These are phyloP conservation scores for Sordaria brevicollis DNA, from an alignment of 495 filamentous ascomycete genomes.

Conservation along the genomic window DNA sequence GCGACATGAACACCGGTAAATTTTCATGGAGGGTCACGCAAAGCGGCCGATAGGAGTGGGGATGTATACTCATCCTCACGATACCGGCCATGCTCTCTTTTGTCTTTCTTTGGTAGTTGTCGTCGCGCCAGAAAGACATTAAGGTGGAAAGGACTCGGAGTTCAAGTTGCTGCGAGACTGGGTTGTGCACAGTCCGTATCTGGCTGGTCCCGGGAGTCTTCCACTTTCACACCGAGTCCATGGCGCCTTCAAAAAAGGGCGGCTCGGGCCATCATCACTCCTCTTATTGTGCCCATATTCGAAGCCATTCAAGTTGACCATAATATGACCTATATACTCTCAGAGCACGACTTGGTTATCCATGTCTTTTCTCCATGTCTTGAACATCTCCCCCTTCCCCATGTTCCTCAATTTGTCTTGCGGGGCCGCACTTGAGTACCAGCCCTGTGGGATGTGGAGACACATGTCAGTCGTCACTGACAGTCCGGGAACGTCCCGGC, in stretches of 20 bases:
- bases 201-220: not conserved
- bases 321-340: no score
- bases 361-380: no score
- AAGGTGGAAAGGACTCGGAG: not conserved
- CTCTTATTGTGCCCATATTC: no score
- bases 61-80: not conserved
- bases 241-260: not conserved
- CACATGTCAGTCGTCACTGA: not conserved
- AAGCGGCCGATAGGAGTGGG: not conserved
- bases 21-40: not conserved
- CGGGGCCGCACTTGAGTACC: not conserved
- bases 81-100: not conserved
- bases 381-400: not conserved
- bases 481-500: not conserved
- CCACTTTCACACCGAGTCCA: not conserved
- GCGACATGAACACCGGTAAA: not conserved
- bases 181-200: not conserved
- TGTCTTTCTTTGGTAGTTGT: not conserved
- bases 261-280: not conserved
- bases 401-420: not conserved
- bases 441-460: not conserved
- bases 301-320: no score
- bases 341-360: no score
- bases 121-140: not conserved
- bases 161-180: not conserved